phyloP scores from a whole-genome alignment of 139 green algal species.

The Desmodesmus armatus region DNA sequence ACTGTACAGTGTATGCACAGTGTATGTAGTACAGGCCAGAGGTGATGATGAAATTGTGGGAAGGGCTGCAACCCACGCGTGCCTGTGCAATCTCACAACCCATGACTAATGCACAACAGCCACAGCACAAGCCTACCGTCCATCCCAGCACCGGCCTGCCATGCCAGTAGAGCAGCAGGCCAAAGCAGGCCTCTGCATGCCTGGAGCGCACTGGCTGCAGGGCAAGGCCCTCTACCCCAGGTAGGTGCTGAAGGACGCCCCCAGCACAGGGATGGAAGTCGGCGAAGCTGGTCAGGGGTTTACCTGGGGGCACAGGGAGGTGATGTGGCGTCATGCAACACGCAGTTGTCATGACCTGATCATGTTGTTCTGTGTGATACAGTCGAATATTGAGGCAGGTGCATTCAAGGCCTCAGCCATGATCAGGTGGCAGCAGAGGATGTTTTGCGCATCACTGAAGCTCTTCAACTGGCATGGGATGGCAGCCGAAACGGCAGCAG shows the following conservation, averaged over 20 bases:
- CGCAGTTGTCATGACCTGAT: too few species aligned
- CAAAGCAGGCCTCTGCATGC: constrained; percentile 58
- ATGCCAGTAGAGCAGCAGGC: constrained; percentile 40
- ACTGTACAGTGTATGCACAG: too few species aligned
- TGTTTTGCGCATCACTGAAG: too few species aligned
- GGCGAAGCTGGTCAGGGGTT: constrained; percentile 21
- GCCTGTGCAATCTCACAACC: not conserved
- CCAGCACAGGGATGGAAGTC: constrained; percentile 1
- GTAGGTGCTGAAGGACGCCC: not conserved
- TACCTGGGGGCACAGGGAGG: constrained; percentile 32
- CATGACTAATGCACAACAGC: not conserved
- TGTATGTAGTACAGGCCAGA: too few species aligned
- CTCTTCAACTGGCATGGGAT: too few species aligned
- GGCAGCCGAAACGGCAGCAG: too few species aligned
- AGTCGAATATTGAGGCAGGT: too few species aligned
- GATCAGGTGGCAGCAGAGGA: too few species aligned
- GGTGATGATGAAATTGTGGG: not conserved
- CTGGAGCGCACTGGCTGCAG: constrained; percentile 26
- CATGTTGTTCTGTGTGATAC: too few species aligned
- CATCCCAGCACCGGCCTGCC: constrained; percentile 49
- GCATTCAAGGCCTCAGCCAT: too few species aligned
- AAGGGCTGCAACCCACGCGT: not conserved
- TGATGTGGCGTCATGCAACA: too few species aligned
- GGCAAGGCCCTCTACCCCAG: constrained; percentile 7
- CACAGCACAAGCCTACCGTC: constrained; percentile 54